These are phyloP conservation scores for Solanum tarijense DNA, from an alignment of 257 asterid species.

Conservation along the genomic window DNA sequence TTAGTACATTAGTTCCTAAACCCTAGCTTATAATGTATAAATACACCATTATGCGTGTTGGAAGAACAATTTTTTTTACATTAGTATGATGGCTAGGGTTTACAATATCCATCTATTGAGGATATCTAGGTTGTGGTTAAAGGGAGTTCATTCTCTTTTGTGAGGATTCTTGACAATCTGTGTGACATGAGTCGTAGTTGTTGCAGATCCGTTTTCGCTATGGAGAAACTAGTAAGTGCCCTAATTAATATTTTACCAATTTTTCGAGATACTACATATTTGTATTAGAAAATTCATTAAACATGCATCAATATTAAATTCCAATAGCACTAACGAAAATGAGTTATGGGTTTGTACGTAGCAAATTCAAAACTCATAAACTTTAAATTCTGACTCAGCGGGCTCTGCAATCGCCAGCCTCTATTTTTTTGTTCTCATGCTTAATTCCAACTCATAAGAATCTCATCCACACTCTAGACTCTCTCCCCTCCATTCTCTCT, in stretches of 20 bases:
- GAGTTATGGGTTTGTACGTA: background rate
- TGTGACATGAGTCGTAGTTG: background rate
- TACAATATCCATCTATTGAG: background rate
- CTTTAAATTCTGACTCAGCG: background rate
- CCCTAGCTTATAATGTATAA: background rate
- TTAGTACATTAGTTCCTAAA: background rate
- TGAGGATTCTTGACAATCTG: background rate
- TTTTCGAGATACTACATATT: background rate
- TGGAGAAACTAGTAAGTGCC: background rate
- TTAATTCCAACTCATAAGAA: constrained; percentile 49
- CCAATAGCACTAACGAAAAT: background rate
- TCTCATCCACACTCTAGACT: constrained; percentile 12
- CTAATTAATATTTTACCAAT: background rate
- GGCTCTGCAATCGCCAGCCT: background rate
- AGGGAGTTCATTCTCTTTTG: background rate
- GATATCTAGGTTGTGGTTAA: background rate
- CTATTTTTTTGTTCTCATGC: constrained; percentile 52
- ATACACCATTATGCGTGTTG: background rate
- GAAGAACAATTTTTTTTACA: background rate
- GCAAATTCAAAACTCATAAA: background rate
- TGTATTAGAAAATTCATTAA: background rate
- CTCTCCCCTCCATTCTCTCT: background rate
- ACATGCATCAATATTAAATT: background rate
- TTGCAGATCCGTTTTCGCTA: background rate
- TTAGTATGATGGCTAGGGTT: background rate